Conservation (phyloP, 73 alveolate genomes). For the Blepharisma stoltei region DNA sequence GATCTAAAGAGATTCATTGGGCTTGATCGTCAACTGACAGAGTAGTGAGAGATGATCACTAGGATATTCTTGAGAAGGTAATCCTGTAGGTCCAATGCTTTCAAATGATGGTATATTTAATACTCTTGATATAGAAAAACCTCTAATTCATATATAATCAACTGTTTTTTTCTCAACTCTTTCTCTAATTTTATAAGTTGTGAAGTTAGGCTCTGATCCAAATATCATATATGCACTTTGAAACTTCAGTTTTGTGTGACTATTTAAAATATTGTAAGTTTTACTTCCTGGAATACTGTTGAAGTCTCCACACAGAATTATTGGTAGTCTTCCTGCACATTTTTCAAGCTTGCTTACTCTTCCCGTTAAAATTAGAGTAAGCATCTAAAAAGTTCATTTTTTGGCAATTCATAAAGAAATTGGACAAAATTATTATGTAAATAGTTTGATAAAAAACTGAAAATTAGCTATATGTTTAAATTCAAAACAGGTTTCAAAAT, state of each 20-base stretch:
- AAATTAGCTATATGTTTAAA: too few relatives aligned
- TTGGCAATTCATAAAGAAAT: too few relatives aligned
- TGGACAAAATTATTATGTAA: too few relatives aligned
- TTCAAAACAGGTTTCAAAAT: too few relatives aligned
- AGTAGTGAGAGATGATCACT: constrained; percentile 14
- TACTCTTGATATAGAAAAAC: not conserved
- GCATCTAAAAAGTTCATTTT: too few relatives aligned
- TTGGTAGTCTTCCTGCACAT: not conserved
- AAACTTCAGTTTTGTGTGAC: not conserved
- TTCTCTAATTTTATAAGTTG: constrained; percentile 13
- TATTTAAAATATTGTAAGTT: not conserved
- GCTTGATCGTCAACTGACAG: not conserved
- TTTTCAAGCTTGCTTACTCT: not conserved
- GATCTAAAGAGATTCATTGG: too few relatives aligned
- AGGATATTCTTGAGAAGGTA: constrained; percentile 14
- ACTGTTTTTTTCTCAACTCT: not conserved
- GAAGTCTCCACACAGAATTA: constrained; percentile 19
- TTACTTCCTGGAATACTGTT: not conserved
- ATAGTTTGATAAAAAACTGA: too few relatives aligned
- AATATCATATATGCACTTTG: not conserved
- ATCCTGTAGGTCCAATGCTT: not conserved
- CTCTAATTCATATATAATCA: not conserved
- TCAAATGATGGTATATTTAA: not conserved
- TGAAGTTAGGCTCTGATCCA: not conserved
- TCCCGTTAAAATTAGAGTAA: too few relatives aligned